Conservation (phyloP, 176 grass and related monocot genomes). For the Rhynchospora tenuis region DNA sequence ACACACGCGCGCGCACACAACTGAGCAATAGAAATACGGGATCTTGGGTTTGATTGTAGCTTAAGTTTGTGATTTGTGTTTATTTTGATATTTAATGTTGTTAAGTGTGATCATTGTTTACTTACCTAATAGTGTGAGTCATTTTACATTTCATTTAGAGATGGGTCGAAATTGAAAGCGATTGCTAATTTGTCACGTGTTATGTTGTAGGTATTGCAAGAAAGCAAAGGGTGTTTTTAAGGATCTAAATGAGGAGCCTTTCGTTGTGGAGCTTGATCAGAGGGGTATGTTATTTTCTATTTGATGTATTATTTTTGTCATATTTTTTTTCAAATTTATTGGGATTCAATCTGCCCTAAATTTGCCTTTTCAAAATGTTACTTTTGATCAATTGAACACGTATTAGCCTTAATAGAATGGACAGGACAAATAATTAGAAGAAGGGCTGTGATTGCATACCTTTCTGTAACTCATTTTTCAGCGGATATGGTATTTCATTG, state of each 20-base stretch:
- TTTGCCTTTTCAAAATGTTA: not conserved
- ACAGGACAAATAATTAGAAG: not conserved
- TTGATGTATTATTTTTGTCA: not conserved
- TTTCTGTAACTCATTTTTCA: not conserved
- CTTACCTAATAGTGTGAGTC: not conserved
- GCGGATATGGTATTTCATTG: not conserved
- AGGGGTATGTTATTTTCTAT: slow-evolving; percentile 28
- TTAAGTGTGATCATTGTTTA: not conserved
- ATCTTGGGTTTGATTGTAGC: not conserved
- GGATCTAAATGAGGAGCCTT: slow-evolving; percentile 32
- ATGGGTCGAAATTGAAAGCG: not conserved
- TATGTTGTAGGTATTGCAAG: slow-evolving; percentile 34
- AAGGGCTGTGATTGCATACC: not conserved
- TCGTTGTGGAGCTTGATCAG: slow-evolving; percentile 38
- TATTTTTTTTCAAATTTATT: not conserved
- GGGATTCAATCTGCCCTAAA: not conserved
- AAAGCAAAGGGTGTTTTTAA: slow-evolving; percentile 46
- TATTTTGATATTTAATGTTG: not conserved
- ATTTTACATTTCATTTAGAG: not conserved
- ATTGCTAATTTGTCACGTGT: not conserved
- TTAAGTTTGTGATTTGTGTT: not conserved
- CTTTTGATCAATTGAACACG: not conserved
- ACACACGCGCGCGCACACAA: not conserved
- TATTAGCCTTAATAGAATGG: not conserved
- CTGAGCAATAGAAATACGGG: not conserved